Base-by-base conservation (phyloP, 257 asterid genomes). In the Solanum paucissectum region DNA sequence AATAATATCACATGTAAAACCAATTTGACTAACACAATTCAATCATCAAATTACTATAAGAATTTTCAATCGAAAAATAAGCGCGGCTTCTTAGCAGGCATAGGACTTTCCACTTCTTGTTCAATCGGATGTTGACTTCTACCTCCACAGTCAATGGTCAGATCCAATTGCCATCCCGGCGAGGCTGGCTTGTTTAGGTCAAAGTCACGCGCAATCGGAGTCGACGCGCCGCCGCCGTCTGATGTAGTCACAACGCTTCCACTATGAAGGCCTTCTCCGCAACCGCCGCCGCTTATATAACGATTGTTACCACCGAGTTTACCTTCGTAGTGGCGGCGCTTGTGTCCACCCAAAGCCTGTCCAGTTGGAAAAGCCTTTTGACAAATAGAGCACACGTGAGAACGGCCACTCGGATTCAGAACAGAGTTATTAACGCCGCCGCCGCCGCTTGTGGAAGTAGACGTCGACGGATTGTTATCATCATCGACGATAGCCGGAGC, bases 331-430 rank as follows among this genome's bases (percentile, higher is more conserved):
- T 97, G 99, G 90, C 94, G 94, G 34, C 99, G 95, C 92, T 93
- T 96, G 93, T 97, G 99, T 3, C 99, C 99, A 14, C 99, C 99
- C 77, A 97, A 87, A 36, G 99, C 98, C 87, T 97, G 99, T 1
- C 99, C 99, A 12, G 95, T 91, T 18, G 98, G 91, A 66, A 97
- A 97, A 87, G 90, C 85, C 91, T 76, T 93, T 76, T 92, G 92
- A 88, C 99, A 97, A 68, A 92, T 60, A 4, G 95, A 82, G 87
- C 99, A 97, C 83, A 91, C 94, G 89, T 97, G 99, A 2, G 95
- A 88, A 88, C 92, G 92, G 0, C 98, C 98, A 32, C 93, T 91
- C 0, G 97, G 95, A 79, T 92, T 92, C 9, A 92, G 87, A 16
- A 88, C 86, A 3, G 98, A 86, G 20, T 72, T 58, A 72, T 84